Base-by-base conservation (phyloP, 208 protist species). In the Trypanosomatidae sp. region DNA sequence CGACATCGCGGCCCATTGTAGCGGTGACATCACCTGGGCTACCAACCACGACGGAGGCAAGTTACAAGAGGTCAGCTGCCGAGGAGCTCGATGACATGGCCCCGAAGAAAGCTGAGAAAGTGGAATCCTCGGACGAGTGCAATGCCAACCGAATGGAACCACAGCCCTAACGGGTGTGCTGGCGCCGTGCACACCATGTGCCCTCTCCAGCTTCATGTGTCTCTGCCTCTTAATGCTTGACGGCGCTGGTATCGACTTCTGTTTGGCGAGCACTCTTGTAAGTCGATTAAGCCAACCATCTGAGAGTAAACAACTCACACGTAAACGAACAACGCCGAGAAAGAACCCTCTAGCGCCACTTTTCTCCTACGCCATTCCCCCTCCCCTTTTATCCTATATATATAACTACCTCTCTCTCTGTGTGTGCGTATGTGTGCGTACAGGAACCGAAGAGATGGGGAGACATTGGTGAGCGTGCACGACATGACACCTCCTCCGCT, bases 1-100 rank as follows among this genome's bases (percentile, higher is more conserved):
- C 64, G 33, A 55, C 74, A 28, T 58, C 83, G 15, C 62, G 78
- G 15, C 73, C 30, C 2, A 4, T 30, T 9, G 28, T 0, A 19
- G 39, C 60, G 50, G 13, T 65, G 28, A 44, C 68, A 6, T 59
- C 28, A 44, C 22, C 60, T 15, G 36, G 7, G 28, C 15, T 36
- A 53, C 49, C 59, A 8, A 41, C 62, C 3, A 44, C 60, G 4
- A 22, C 46, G 41, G 60, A 66, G 30, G 52, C 66, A 41, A 28
- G 33, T 17, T 49, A 69, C 28, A 69, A 69, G 44, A 68, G 64
- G 28, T 17, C 64, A 49, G 44, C 64, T 8, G 2, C 43, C 43
- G 64, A 68, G 44, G 64, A 68, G 17, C 17, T 30, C 10, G 28
- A 53, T 7, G 64, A 52, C 7, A 53, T 53, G 28, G 15, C 44